Evolutionary conservation across 2,329 filamentous ascomycete species (phyloP), one percentile per base, ranked within the genome.

Genomic region (Ophiostoma ulmi): DNA sequence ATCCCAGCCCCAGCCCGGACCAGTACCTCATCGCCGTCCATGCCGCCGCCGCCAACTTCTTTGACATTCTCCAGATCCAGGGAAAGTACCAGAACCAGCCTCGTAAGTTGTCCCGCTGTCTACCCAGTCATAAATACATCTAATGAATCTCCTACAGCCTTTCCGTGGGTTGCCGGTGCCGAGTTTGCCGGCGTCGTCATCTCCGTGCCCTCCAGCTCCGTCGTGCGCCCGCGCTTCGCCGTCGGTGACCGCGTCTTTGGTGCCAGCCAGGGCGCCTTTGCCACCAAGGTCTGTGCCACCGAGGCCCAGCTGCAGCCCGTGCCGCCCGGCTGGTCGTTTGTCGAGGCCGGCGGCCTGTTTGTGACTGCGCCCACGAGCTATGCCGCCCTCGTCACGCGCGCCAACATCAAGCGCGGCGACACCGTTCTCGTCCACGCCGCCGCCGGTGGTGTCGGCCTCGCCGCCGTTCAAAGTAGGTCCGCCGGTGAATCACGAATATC

Each of bases 81-180:
- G 94, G 94, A 71, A 97, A 96, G 86, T 98, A 98, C 81, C 94
- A 98, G 78, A 86, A 92, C 78, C 94, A 97, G 76, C 93, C 93
- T 0, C 88, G 63, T 65, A 20, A 39, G 55, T 61, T 31, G 31
- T 31, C 31, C 31, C 31, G 31, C 31, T 61, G 1, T 26, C 8
- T 5, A 26, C 22, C 17, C 14, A n/a, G 13, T 7, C 17, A 20
- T 0, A 20, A 22, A 20, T 20, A n/a, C 44, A 20, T 3, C 14
- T 17, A 52, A 31, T 3, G 3, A 31, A 31, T 31, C 31, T 3
- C 6, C 14, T 38, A 61, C 35, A 65, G 63, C 91, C 0, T 89
- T 97, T 67, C 94, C 94, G 41, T 97, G 94, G 93, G 82, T 94
- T 68, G 88, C 92, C 0, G 94, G 94, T 72, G 87, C 87, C 77